Conservation (phyloP, 139 green algal genomes). For the Nannochloris sp. region DNA sequence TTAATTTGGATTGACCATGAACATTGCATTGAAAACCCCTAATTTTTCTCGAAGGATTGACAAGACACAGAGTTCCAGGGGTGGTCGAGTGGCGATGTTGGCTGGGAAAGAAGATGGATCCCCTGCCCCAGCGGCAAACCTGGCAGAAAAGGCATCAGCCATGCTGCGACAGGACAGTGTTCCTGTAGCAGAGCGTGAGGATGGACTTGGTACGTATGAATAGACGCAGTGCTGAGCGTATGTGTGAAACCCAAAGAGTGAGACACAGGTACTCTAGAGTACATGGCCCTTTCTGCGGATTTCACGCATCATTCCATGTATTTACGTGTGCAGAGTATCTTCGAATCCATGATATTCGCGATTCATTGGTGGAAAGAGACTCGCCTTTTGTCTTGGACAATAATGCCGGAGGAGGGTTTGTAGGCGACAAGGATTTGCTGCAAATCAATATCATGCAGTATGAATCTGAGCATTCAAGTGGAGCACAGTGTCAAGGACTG, state of each 20-base stretch:
- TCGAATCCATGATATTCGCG: conserved; percentile 1
- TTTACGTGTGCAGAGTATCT: background rate
- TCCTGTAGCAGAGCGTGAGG: background rate
- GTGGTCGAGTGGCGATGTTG: too few relatives aligned
- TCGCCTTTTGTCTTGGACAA: conserved; percentile 60
- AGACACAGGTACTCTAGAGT: background rate
- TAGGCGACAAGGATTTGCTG: conserved; percentile 56
- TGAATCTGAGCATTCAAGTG: conserved; percentile 55
- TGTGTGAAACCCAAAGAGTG: too few relatives aligned
- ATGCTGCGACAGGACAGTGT: background rate
- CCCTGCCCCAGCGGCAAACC: too few relatives aligned
- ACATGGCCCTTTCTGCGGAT: too few relatives aligned
- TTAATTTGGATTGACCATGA: too few relatives aligned
- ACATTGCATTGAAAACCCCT: too few relatives aligned
- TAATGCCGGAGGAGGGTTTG: conserved; percentile 76
- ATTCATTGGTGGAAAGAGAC: conserved; percentile 20
- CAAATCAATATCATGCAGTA: conserved; percentile 64
- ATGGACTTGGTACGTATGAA: background rate
- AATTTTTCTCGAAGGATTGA: too few relatives aligned
- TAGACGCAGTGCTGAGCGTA: too few relatives aligned
- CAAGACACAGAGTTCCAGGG: too few relatives aligned
- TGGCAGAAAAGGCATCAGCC: too few relatives aligned
- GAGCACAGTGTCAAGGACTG: conserved; percentile 16
- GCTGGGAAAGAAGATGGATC: too few relatives aligned
- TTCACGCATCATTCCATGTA: too few relatives aligned